Base-by-base conservation (phyloP, 257 asterid genomes). In the Salvia rosmarinus region DNA sequence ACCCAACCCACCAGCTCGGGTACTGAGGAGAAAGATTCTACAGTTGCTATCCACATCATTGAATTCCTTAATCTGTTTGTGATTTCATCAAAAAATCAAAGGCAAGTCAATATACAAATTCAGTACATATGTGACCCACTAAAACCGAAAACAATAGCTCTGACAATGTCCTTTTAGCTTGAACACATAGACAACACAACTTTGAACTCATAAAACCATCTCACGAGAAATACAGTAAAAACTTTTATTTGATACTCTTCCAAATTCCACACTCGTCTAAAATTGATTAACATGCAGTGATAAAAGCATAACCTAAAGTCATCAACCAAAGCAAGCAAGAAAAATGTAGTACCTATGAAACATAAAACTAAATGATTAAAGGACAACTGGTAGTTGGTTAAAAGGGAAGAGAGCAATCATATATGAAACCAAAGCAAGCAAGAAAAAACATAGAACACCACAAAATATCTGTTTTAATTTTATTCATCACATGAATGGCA, bases 1-100 rank as follows among this genome's bases (percentile, higher is more conserved):
- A 60, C 99, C 99, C 60, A 95, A 90, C 49, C 99, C 99, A 71
- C 99, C 99, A 77, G 99, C 99, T 59, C 99, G 84, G 55, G 99
- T 91, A 86, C 98, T 91, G 17, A 95, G 96, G 63, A 95, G 95
- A 86, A 95, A 95, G 71, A 95, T 81, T 80, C 90, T 88, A 52
- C 6, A 79, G 44, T 73, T 13, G 56, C 97, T 91, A 73, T 83
- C 69, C 58, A 72, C 86, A 43, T 91, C 90, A 75, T 91, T 90
- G 89, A 95, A 95, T 72, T 88, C 98, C 77, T 82, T 44, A 63
- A 95, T 95, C 99, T 95, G 97, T 74, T 66, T 39, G 43, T 66
- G 16, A 70, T 43, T 47, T 75, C 75, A 77, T 35, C 61, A 66
- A 35, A 55, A 25, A 77, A 58, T 43, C 64, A 49, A 51, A 59